These are phyloP conservation scores for Vigna reflexopilosa DNA, from an alignment of 306 rosid species.

Conservation along the genomic window DNA sequence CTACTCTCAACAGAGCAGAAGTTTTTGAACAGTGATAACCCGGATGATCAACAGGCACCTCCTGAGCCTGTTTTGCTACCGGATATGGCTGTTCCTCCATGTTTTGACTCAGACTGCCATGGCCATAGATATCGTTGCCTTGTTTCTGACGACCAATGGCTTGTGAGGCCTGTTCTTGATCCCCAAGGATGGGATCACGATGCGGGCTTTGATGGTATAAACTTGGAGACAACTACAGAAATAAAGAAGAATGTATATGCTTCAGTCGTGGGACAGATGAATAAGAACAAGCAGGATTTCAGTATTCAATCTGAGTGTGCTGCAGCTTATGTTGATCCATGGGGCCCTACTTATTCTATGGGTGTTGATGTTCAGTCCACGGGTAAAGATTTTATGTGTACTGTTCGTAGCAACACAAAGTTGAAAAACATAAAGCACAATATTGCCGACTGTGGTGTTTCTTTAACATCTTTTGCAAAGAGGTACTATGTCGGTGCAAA, in stretches of 20 bases:
- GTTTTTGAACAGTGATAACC: constrained; percentile 46
- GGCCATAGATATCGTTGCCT: constrained; percentile 85
- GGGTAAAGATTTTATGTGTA: constrained; percentile 70
- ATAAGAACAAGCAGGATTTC: constrained; percentile 78
- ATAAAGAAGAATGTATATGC: constrained; percentile 62
- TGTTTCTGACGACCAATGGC: constrained; percentile 70
- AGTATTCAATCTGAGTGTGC: constrained; percentile 84
- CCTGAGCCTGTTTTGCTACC: constrained; percentile 77
- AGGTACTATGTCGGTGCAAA: constrained; percentile 80
- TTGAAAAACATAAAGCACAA: constrained; percentile 69
- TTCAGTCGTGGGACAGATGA: constrained; percentile 80
- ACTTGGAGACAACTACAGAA: constrained; percentile 72
- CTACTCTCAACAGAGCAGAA: constrained; percentile 52
- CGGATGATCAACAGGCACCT: constrained; percentile 63
- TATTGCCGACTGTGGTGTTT: constrained; percentile 77
- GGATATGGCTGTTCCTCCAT: constrained; percentile 83
- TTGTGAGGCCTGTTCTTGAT: constrained; percentile 93
- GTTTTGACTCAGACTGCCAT: constrained; percentile 72
- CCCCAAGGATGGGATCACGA: constrained; percentile 98
- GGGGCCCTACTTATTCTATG: constrained; percentile 63
- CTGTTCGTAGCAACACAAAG: constrained; percentile 71
- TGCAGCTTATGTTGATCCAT: constrained; percentile 70
- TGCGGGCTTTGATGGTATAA: constrained; percentile 88
- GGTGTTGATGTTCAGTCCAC: constrained; percentile 91
- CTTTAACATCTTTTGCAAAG: constrained; percentile 76